Evolutionary conservation across 768 basidiomycete species (phyloP).

Genomic region (Xerocomus spinulosus): DNA sequence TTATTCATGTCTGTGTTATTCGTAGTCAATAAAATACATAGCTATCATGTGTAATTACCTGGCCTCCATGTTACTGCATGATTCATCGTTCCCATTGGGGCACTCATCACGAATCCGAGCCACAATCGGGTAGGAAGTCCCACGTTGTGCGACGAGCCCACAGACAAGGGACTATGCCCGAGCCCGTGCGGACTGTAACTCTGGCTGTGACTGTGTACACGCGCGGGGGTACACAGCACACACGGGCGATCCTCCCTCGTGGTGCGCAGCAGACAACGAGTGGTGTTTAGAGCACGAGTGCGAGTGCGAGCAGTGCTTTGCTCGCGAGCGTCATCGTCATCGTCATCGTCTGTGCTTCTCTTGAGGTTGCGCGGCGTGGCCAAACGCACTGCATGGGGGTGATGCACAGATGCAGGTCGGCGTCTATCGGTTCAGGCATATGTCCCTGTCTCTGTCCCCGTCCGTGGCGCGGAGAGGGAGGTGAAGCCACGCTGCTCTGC

Average conservation of each 20-base stretch:
- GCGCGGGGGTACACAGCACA: background rate
- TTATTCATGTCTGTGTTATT: too few relatives aligned
- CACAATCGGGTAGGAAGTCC: background rate
- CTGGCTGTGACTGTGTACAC: background rate
- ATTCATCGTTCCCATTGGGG: background rate
- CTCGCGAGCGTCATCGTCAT: background rate
- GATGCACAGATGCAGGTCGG: background rate
- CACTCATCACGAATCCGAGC: background rate
- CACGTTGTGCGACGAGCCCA: background rate
- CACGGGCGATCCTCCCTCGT: background rate
- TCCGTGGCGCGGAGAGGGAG: background rate
- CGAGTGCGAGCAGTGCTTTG: too few relatives aligned
- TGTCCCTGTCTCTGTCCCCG: background rate
- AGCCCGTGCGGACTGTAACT: background rate
- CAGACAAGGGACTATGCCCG: background rate
- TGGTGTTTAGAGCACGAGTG: conserved; percentile 8
- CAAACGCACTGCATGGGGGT: background rate
- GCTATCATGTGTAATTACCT: too few relatives aligned
- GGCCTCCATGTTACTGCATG: background rate
- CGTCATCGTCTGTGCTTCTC: background rate
- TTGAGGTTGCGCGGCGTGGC: background rate
- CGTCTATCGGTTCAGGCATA: background rate
- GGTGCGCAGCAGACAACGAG: background rate
- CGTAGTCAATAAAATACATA: too few relatives aligned
- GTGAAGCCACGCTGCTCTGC: background rate